Percentiles rank a stretch among this genome's conserved stretches.
These are phyloP conservation scores for Cryptosporidium sp. DNA, from an alignment of 169 alveolate genomes.

Conservation along the genomic window DNA sequence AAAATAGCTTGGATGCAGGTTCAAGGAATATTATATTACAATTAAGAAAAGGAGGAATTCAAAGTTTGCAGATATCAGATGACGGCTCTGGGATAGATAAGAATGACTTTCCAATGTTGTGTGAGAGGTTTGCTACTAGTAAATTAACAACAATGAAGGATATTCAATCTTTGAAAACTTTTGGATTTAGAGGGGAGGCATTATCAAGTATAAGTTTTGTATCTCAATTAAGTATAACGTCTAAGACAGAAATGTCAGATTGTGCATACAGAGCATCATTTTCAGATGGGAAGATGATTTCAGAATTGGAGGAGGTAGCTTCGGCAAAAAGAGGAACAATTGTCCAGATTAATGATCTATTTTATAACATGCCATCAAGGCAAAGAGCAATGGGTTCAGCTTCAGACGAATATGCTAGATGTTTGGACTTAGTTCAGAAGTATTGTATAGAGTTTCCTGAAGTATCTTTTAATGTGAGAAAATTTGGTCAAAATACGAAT, in stretches of 20 bases:
- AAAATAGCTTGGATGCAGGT: slow-evolving; percentile 98
- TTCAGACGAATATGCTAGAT: slow-evolving; percentile 86
- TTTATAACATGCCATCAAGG: slow-evolving; percentile 86
- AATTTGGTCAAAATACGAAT: slow-evolving; percentile 81
- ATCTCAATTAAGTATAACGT: slow-evolving; percentile 33
- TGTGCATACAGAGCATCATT: slow-evolving; percentile 74
- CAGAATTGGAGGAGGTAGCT: slow-evolving; percentile 76
- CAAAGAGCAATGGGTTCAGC: slow-evolving; percentile 79
- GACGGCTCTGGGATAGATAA: slow-evolving; percentile 96
- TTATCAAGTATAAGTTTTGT: slow-evolving; percentile 85
- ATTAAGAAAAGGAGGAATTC: slow-evolving; percentile 92
- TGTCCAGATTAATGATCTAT: slow-evolving; percentile 87
- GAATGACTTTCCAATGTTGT: slow-evolving; percentile 92
- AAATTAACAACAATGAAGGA: slow-evolving; percentile 91
- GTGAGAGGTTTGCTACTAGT: slow-evolving; percentile 97
- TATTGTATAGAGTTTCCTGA: slow-evolving; percentile 93
- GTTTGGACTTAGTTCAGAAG: slow-evolving; percentile 92
- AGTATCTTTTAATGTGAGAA: slow-evolving; percentile 86
- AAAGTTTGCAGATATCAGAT: slow-evolving; percentile 92
- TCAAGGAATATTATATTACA: slow-evolving; percentile 88
- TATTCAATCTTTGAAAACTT: slow-evolving; percentile 88
- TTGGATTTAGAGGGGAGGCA: slow-evolving; percentile 99
- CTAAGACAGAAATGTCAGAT: slow-evolving; percentile 42
- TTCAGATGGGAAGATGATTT: slow-evolving; percentile 74
- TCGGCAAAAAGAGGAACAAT: slow-evolving; percentile 86